Evolutionary conservation across 2,329 filamentous ascomycete species (phyloP).

Genomic region (Ceratocystis ficicola): DNA sequence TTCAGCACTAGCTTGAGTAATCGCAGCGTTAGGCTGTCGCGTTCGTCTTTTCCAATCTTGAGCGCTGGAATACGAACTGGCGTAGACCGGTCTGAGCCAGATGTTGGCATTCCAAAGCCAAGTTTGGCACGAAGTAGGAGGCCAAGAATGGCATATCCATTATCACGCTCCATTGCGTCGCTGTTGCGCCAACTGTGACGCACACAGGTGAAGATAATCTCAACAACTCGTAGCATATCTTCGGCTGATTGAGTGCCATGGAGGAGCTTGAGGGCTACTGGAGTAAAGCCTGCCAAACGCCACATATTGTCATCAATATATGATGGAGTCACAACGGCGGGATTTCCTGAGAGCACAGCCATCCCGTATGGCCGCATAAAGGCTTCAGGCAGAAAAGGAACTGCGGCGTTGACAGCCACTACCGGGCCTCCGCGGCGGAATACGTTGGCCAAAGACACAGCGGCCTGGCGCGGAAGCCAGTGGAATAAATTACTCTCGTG

Average conservation of each 20-base stretch:
- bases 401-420: constrained; percentile 75
- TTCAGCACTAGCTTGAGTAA: constrained; percentile 65
- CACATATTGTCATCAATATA: constrained; percentile 85
- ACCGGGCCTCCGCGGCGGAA: constrained; percentile 63
- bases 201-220: constrained; percentile 75
- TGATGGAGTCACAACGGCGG: constrained; percentile 68
- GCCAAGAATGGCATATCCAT: constrained; percentile 80
- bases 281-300: constrained; percentile 83
- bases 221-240: constrained; percentile 61
- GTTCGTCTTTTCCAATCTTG: constrained; percentile 39
- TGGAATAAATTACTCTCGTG: constrained; percentile 66
- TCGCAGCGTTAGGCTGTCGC: constrained; percentile 45
- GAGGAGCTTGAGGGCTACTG: constrained; percentile 71
- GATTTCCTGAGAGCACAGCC: constrained; percentile 68
- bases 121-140: constrained; percentile 76
- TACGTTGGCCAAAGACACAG: constrained; percentile 54
- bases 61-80: constrained; percentile 26
- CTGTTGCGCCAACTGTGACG: constrained; percentile 93
- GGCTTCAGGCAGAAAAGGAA: constrained; percentile 79
- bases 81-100: constrained; percentile 4
- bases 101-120: constrained; percentile 31
- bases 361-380: constrained; percentile 70
- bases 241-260: constrained; percentile 61
- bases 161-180: constrained; percentile 93
- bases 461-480: constrained; percentile 60